Evolutionary conservation across 169 alveolate species (phyloP).

Genomic region (Plasmodium reichenowi): DNA sequence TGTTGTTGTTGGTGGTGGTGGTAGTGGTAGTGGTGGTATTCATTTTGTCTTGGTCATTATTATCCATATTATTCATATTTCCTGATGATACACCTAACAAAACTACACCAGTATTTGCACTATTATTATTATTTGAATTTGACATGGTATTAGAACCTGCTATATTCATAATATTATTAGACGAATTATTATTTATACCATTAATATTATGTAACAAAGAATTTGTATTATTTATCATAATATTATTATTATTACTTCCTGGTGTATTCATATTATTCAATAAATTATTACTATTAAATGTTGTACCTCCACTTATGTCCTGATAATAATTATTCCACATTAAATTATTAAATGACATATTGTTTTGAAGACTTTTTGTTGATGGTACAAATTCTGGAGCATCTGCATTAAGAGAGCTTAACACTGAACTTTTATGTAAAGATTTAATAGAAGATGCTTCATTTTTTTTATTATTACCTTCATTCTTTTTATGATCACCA

Average conservation of each 20-base stretch:
- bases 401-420: slow-evolving; percentile 74
- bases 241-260: neutral
- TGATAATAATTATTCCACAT: slow-evolving; percentile 74
- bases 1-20: slow-evolving; percentile 3
- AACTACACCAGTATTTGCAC: neutral
- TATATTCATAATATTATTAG: slow-evolving; percentile 12
- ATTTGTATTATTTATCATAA: slow-evolving; percentile 30
- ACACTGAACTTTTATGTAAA: neutral
- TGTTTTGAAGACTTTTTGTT: slow-evolving; percentile 33
- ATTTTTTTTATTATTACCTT: neutral
- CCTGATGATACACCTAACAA: slow-evolving; percentile 3
- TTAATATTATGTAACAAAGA: slow-evolving; percentile 11
- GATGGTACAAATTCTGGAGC: slow-evolving; percentile 78
- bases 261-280: slow-evolving; percentile 11
- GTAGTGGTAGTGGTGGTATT: neutral
- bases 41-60: neutral
- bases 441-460: neutral
- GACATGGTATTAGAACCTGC: slow-evolving; percentile 8
- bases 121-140: neutral
- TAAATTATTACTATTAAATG: neutral
- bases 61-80: slow-evolving; percentile 1
- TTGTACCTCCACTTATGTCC: slow-evolving; percentile 17
- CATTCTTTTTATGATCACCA: slow-evolving; percentile 18
- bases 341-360: slow-evolving; percentile 29
- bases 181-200: slow-evolving; percentile 8